Evolutionary conservation across 2,329 filamentous ascomycete species (phyloP), one percentile per base, ranked within the genome.

Genomic region (Talaromyces sp.): DNA sequence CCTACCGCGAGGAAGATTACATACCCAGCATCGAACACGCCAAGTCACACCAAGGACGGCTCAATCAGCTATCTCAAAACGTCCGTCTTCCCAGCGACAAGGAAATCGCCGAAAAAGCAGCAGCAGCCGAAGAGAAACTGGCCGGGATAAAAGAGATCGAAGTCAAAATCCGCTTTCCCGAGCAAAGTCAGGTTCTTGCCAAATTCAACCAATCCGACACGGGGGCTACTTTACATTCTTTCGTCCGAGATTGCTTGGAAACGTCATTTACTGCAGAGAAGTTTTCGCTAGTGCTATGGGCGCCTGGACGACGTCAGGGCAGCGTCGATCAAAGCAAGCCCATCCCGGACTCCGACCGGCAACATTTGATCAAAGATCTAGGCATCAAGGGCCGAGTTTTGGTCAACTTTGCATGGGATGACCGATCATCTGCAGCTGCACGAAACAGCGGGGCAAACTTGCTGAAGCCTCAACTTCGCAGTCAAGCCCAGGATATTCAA

Each of bases 141-240:
- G 83, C 87, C 5, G 82, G 84, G 5, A 82, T 93, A 63, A 85
- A 84, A 57, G 84, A 85, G 33, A 84, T 96, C 33, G 83, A 86
- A 30, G 82, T 98, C 65, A 92, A 90, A 65, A 84, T 97, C 55
- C 89, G 93, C 28, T 93, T 97, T 68, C 93, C 93, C 0, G 93
- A 98, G 72, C 90, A 93, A 67, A 90, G 87, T 61, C 87, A 88
- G 58, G 85, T 92, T 33, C 85, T 92, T 57, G 88, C 88, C 77
- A 83, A 82, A n/a, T 86, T 96, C 66, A 83, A 81, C 1, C 85
- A 86, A 22, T 73, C 80, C 1, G 88, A 93, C 58, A 92, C 90
- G 0, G 89, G 88, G 1, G 81, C 83, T 3, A 83, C 85, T 57
- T 79, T 99, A 1, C 92, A 98, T 75, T 79, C 81, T 15, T 91